These are phyloP conservation scores for Arthrinium phaeospermum DNA, from an alignment of 2,329 filamentous ascomycete genomes.

Conservation along the genomic window DNA sequence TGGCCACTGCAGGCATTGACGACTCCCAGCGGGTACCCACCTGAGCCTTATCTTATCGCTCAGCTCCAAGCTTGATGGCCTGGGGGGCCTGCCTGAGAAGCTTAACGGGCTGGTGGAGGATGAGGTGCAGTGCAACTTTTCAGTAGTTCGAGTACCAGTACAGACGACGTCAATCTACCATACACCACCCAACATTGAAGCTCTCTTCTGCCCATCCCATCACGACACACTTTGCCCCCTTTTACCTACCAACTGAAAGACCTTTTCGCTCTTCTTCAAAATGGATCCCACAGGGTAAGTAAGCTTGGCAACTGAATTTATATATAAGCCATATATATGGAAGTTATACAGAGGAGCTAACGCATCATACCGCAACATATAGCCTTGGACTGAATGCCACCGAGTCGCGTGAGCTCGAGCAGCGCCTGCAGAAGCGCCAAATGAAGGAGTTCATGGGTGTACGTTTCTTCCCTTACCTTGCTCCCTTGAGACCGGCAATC, in stretches of 20 bases:
- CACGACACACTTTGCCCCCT: neutral
- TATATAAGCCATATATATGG: neutral
- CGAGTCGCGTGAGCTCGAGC: conserved; percentile 92
- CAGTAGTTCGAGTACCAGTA: neutral
- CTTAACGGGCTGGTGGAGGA: neutral
- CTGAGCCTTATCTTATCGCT: neutral
- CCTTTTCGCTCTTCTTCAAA: neutral
- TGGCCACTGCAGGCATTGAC: neutral
- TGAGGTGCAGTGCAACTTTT: conserved; percentile 13
- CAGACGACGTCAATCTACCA: conserved; percentile 2
- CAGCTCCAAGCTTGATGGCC: neutral
- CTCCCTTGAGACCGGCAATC: neutral
- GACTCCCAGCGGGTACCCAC: neutral
- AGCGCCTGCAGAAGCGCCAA: conserved; percentile 96
- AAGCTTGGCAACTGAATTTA: neutral
- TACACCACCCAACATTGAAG: neutral
- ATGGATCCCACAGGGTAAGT: conserved; percentile 15
- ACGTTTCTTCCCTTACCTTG: conserved; percentile 43
- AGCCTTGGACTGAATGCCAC: conserved; percentile 65
- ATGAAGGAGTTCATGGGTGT: conserved; percentile 99
- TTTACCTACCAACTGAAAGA: neutral
- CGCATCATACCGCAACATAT: neutral
- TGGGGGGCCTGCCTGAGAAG: neutral
- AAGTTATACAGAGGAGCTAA: conserved; percentile 18
- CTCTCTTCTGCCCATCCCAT: neutral